phyloP scores from a whole-genome alignment of 1,139 yeast genomes.

The Kodamaea ohmeri region DNA sequence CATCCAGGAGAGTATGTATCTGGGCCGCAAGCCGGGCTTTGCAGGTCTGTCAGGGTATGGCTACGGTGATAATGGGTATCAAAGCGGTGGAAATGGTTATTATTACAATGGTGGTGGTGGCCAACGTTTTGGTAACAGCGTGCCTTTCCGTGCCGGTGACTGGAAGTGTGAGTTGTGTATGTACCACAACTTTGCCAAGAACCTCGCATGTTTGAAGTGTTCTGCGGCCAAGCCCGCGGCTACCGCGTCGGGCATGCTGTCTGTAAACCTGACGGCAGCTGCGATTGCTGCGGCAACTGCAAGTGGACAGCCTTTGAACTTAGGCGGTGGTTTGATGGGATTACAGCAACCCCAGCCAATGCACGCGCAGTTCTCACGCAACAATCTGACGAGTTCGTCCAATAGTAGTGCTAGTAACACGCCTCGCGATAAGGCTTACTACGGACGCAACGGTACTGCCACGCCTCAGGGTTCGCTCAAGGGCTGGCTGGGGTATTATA shows the following conservation, averaged over 20 bases:
- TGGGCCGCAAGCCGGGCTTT: constrained; percentile 16
- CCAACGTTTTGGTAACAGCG: constrained; percentile 39
- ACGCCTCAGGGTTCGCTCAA: constrained; percentile 20
- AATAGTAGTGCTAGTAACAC: constrained; percentile 12
- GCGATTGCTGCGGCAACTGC: constrained; percentile 57
- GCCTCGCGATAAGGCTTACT: constrained; percentile 12
- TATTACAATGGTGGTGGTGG: constrained; percentile 19
- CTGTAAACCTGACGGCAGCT: constrained; percentile 48
- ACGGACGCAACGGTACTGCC: constrained; percentile 19
- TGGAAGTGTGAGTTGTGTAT: constrained; percentile 92
- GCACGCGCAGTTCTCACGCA: constrained; percentile 17
- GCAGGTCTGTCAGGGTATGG: neutral
- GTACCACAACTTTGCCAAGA: constrained; percentile 93
- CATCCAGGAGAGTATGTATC: constrained; percentile 52
- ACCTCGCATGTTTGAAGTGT: constrained; percentile 81
- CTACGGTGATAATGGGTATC: constrained; percentile 11
- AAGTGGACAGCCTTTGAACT: constrained; percentile 46
- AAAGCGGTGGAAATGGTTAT: constrained; percentile 15
- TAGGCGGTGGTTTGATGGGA: constrained; percentile 28
- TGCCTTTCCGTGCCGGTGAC: constrained; percentile 95
- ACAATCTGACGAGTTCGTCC: constrained; percentile 15
- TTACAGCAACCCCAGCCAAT: constrained; percentile 33
- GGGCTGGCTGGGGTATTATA: constrained; percentile 5
- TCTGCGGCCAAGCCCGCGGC: constrained; percentile 74
- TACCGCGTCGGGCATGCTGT: constrained; percentile 34